Evolutionary conservation across 257 asterid species (phyloP).

Genomic region (Eustoma russellianum): DNA sequence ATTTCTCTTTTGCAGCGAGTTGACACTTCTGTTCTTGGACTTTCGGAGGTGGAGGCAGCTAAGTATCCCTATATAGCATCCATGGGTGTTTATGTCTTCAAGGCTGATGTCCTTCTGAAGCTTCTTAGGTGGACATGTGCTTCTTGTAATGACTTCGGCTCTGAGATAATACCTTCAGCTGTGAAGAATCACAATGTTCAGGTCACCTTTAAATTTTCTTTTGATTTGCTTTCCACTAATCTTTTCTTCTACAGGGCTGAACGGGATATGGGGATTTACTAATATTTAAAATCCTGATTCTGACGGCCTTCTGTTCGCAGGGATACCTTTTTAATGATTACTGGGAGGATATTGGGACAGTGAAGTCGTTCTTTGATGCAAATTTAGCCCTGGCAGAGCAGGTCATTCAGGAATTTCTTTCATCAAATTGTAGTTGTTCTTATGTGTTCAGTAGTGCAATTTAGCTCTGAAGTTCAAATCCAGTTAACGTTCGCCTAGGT

Average conservation of each 20-base stretch:
- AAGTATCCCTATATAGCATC: slow-evolving; percentile 80
- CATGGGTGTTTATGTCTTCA: slow-evolving; percentile 91
- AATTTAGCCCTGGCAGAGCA: slow-evolving; percentile 89
- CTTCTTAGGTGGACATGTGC: slow-evolving; percentile 62
- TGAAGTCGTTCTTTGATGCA: slow-evolving; percentile 82
- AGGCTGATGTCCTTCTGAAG: slow-evolving; percentile 60
- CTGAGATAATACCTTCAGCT: slow-evolving; percentile 92
- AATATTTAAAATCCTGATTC: slow-evolving; percentile 4
- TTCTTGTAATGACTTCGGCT: slow-evolving; percentile 84
- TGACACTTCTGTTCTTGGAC: slow-evolving; percentile 79
- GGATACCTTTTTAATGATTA: slow-evolving; percentile 79
- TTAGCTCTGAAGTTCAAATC: not conserved
- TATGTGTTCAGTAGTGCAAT: not conserved
- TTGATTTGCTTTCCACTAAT: not conserved
- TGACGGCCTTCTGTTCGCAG: slow-evolving; percentile 25
- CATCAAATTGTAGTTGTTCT: not conserved
- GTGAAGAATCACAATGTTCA: slow-evolving; percentile 80
- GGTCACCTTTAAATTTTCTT: slow-evolving; percentile 26
- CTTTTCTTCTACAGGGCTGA: not conserved
- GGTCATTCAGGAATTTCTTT: slow-evolving; percentile 26
- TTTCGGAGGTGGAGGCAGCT: slow-evolving; percentile 48
- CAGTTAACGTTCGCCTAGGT: not conserved
- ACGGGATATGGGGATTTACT: too few species aligned
- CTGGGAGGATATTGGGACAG: slow-evolving; percentile 97
- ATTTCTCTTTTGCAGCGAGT: slow-evolving; percentile 48